Base-by-base conservation (phyloP, 192 early-diverging fungal genomes). In the Coemansia sp. region DNA sequence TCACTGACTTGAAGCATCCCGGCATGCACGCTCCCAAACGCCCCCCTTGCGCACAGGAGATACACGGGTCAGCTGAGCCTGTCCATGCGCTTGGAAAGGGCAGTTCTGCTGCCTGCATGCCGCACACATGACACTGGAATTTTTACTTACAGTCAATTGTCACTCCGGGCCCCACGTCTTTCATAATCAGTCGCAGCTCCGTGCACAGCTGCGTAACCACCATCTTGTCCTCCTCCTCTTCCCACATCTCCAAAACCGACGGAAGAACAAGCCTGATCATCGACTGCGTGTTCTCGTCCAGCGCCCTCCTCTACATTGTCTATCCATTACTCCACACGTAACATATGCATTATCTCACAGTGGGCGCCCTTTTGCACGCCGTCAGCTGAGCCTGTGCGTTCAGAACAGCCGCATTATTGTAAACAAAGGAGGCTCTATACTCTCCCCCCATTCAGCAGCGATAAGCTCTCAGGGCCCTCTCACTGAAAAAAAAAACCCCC, bases 191-290 rank as follows among this genome's bases (percentile, higher is more conserved):
- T 16, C 82, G 76, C 36, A 92, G 66, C 68, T 90, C 88, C 49
- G 80, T 81, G 71, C 88, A 88, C 23, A 89, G 72, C 54, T 93
- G 90, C 32, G 87, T 81, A 53, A 91, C 90, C 21, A 95, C 89
- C 66, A 71, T 62, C 81, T 84, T 88, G 56, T 92, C 87, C 55
- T 91, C 89, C 64, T 95, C 93, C 1, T 91, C 87, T 16, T 81
- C 76, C 84, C 90, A 86, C 64, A 93, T 80, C 16, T 59, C 31
- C 40, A 92, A 60, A 48, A 93, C 76, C 18, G 83, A 80, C 3
- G 88, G 88, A 41, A 93, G 82, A 6, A 87, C 81, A 39, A 87
- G 56, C 54, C 71, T 80, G 49, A 83, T 84, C 71, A 94, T 81
- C 49, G 76, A 72, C 7, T 67, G 69, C 32, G 94, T 90, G 64